These are phyloP conservation scores for Neoscytalidium dimidiatum DNA, from an alignment of 2,329 filamentous ascomycete species.

Conservation along the genomic window DNA sequence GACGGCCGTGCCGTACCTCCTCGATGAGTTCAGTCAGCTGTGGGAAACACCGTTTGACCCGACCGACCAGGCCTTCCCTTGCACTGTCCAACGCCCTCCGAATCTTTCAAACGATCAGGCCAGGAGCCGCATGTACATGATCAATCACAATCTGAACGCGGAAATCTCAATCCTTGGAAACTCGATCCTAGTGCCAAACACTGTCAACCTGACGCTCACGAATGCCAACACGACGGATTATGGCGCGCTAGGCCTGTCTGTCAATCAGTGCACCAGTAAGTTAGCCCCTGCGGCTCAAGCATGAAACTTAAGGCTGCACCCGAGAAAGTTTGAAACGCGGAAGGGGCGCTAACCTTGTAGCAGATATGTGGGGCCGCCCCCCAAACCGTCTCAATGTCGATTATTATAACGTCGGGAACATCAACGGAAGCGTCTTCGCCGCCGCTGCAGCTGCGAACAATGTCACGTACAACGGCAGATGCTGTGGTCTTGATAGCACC, in stretches of 20 bases:
- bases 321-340: slow-evolving; percentile 6
- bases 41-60: slow-evolving; percentile 91
- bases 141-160: slow-evolving; percentile 90
- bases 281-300: slow-evolving; percentile 16
- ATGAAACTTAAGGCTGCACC: slow-evolving; percentile 13
- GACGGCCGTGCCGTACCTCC: slow-evolving; percentile 74
- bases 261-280: slow-evolving; percentile 37
- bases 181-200: slow-evolving; percentile 39
- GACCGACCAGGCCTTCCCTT: slow-evolving; percentile 70
- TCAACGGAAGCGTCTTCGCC: slow-evolving; percentile 42
- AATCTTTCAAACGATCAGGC: slow-evolving; percentile 54
- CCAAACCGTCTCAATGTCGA: slow-evolving; percentile 46
- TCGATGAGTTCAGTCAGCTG: slow-evolving; percentile 85
- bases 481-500: slow-evolving; percentile 53
- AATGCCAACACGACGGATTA: slow-evolving; percentile 34
- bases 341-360: slow-evolving; percentile 1
- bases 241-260: slow-evolving; percentile 37
- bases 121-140: slow-evolving; percentile 70
- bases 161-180: slow-evolving; percentile 52
- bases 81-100: slow-evolving; percentile 75
- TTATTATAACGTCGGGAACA: slow-evolving; percentile 40
- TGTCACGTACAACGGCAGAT: slow-evolving; percentile 65
- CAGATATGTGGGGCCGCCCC: slow-evolving; percentile 37
- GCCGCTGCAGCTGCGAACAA: slow-evolving; percentile 61
- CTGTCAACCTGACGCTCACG: slow-evolving; percentile 35